Percentiles rank a stretch among this genome's conserved stretches.
These are phyloP conservation scores for Blepharisma undulans DNA, from an alignment of 169 alveolate genomes.

Conservation along the genomic window DNA sequence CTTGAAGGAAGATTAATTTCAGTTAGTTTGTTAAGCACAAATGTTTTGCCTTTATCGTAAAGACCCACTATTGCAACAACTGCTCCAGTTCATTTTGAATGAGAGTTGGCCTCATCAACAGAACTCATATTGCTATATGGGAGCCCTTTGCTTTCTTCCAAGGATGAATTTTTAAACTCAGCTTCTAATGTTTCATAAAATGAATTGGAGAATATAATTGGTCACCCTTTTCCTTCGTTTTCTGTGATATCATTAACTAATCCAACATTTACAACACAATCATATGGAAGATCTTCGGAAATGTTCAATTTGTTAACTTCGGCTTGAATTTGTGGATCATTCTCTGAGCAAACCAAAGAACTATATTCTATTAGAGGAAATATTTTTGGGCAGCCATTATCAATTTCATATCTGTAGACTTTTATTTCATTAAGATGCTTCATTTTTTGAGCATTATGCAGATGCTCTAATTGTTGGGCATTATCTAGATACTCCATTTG, in stretches of 20 bases:
- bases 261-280: not conserved
- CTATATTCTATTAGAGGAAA: no score
- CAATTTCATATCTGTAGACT: no score
- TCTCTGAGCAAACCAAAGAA: no score
- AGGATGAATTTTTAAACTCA: not conserved
- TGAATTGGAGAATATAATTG: not conserved
- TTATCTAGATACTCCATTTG: no score
- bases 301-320: no score
- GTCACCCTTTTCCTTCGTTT: not conserved
- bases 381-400: no score
- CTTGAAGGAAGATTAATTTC: constrained; percentile 32
- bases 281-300: not conserved
- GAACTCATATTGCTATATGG: not conserved
- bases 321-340: no score
- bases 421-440: no score
- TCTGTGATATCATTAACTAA: not conserved
- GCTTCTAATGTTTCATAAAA: not conserved
- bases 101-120: not conserved
- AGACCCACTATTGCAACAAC: constrained; percentile 54
- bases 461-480: no score
- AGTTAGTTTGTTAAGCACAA: constrained; percentile 33
- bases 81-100: constrained; percentile 29
- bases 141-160: constrained; percentile 30
- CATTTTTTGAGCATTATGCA: no score
- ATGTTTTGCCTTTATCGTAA: constrained; percentile 56